These are phyloP conservation scores for Macrotyloma uniflorum DNA, from an alignment of 306 rosid species.

Conservation along the genomic window DNA sequence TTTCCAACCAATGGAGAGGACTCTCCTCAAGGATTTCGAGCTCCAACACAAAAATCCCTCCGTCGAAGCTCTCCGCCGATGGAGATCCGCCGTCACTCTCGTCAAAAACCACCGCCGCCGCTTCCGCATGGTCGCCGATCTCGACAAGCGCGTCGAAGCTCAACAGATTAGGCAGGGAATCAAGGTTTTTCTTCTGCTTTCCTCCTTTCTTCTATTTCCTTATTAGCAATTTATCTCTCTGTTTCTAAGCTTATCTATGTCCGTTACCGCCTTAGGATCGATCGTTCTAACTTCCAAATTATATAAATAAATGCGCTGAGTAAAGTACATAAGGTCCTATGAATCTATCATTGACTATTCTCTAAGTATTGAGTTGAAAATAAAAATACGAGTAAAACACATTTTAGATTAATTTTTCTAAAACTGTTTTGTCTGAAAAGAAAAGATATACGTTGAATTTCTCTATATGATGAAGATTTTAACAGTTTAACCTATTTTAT, in stretches of 20 bases:
- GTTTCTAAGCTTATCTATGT: background rate
- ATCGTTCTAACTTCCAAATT: background rate
- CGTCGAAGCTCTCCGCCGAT: conserved; percentile 54
- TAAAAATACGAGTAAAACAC: background rate
- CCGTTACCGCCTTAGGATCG: background rate
- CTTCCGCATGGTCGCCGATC: conserved; percentile 82
- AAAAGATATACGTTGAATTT: too few species aligned
- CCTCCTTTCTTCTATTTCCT: background rate
- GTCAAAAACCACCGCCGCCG: conserved; percentile 79
- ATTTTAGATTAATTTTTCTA: too few species aligned
- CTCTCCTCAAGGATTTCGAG: conserved; percentile 61
- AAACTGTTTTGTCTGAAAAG: background rate
- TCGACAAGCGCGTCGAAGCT: conserved; percentile 70
- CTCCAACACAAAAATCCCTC: conserved; percentile 60
- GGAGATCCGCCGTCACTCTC: conserved; percentile 80
- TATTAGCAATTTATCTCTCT: background rate
- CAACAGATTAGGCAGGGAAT: conserved; percentile 61
- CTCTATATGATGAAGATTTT: too few species aligned
- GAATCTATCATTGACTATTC: background rate
- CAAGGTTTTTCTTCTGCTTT: conserved; percentile 49
- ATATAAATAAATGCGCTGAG: background rate
- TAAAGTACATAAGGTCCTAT: background rate
- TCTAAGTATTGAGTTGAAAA: background rate
- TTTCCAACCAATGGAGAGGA: conserved; percentile 44
- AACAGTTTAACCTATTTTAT: too few species aligned